phyloP scores from a whole-genome alignment of 192 early-diverging fungal species.

The Coemansia sp. region DNA sequence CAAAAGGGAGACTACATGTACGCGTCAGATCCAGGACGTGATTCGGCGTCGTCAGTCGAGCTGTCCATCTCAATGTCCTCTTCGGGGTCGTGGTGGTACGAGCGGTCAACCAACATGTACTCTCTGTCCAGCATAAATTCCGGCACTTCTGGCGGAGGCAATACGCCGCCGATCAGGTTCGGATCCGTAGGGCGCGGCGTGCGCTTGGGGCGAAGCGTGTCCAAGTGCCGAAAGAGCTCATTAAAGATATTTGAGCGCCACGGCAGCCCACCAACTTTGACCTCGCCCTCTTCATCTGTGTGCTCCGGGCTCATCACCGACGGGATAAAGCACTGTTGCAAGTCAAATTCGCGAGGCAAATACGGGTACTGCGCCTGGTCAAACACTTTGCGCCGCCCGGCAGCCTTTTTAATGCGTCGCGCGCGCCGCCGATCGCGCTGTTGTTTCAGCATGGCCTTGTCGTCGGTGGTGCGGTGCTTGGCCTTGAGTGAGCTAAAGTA shows the following conservation, averaged over 20 bases:
- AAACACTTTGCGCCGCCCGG: conserved; percentile 44
- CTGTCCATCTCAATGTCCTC: conserved; percentile 49
- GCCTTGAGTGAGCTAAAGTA: conserved; percentile 55
- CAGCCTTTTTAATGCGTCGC: conserved; percentile 45
- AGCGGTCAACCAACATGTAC: conserved; percentile 26
- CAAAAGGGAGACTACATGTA: neutral
- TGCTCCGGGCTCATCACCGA: conserved; percentile 51
- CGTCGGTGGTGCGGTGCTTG: conserved; percentile 49
- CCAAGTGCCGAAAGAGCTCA: conserved; percentile 39
- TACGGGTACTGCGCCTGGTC: conserved; percentile 44
- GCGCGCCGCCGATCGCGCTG: conserved; percentile 51
- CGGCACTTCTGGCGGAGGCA: conserved; percentile 38
- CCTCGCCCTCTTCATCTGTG: conserved; percentile 50
- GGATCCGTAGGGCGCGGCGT: conserved; percentile 40
- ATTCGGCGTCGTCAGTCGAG: conserved; percentile 20
- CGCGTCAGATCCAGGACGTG: neutral
- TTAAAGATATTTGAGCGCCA: conserved; percentile 40
- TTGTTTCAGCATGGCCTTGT: conserved; percentile 54
- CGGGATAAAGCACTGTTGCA: conserved; percentile 35
- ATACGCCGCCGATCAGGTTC: conserved; percentile 13
- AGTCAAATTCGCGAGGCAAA: conserved; percentile 32
- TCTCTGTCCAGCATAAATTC: conserved; percentile 35
- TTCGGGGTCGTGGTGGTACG: conserved; percentile 22
- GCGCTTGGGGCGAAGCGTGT: conserved; percentile 49
- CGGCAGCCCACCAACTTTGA: conserved; percentile 43